A percentile compares a stretch with the other conserved stretches of the same genome.
Evolutionary conservation across 495 filamentous ascomycete genomes (phyloP).

Genomic region (Penicillium flavigenum): DNA sequence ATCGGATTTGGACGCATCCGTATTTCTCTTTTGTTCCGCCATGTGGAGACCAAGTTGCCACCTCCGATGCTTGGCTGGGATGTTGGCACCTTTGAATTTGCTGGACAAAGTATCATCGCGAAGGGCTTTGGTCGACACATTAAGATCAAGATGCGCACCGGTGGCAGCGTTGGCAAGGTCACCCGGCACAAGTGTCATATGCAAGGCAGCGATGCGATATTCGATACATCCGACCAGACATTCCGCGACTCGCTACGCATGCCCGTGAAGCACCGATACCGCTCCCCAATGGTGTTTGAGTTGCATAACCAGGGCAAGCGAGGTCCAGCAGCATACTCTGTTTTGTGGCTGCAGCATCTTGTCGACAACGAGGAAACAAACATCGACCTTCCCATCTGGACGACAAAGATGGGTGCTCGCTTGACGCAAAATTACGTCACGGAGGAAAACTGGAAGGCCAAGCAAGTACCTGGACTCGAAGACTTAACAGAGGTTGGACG

Average conservation of each 20-base stretch:
- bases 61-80: conserved; percentile 85
- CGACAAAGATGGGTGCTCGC: conserved; percentile 66
- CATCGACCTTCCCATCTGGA: conserved; percentile 86
- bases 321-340: conserved; percentile 67
- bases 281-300: conserved; percentile 85
- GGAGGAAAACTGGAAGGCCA: conserved; percentile 58
- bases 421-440: conserved; percentile 92
- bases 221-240: conserved; percentile 60
- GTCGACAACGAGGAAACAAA: conserved; percentile 71
- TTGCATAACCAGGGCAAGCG: conserved; percentile 70
- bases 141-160: conserved; percentile 77
- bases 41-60: conserved; percentile 78
- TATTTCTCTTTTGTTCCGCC: conserved; percentile 85
- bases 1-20: conserved; percentile 83
- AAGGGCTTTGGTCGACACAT: conserved; percentile 55
- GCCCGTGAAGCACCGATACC: conserved; percentile 85
- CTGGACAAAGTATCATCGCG: conserved; percentile 61
- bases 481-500: conserved; percentile 79
- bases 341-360: conserved; percentile 83
- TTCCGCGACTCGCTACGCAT: conserved; percentile 63
- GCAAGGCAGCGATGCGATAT: conserved; percentile 63
- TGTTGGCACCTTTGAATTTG: conserved; percentile 89
- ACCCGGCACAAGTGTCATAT: conserved; percentile 53
- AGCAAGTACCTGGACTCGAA: conserved; percentile 61
- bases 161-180: conserved; percentile 76